Evolutionary conservation across 106 monocot genomes (phyloP).

Genomic region (Ottelia alismoides): DNA sequence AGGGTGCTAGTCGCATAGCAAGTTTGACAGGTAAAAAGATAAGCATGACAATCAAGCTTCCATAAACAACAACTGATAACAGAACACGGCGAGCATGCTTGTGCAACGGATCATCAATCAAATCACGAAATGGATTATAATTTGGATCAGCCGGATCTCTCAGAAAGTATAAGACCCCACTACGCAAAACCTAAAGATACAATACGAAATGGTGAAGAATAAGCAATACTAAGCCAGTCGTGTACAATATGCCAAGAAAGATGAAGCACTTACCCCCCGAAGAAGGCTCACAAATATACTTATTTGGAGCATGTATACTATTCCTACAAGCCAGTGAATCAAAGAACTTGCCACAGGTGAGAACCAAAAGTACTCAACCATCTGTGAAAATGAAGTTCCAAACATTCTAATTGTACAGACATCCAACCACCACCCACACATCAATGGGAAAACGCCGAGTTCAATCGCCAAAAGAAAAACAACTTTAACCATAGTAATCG

Average conservation of each 20-base stretch:
- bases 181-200: slow-evolving; percentile 60
- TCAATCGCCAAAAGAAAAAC: slow-evolving; percentile 96
- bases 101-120: slow-evolving; percentile 97
- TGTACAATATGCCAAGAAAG: slow-evolving; percentile 1
- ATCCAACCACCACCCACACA: slow-evolving; percentile 99
- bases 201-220: neutral
- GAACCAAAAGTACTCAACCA: slow-evolving; percentile 82
- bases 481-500: slow-evolving; percentile 98
- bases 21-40: slow-evolving; percentile 96
- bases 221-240: neutral
- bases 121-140: slow-evolving; percentile 93
- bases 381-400: slow-evolving; percentile 66
- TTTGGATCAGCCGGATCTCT: slow-evolving; percentile 99
- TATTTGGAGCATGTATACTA: slow-evolving; percentile 98
- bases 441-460: slow-evolving; percentile 89
- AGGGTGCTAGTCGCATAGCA: slow-evolving; percentile 88
- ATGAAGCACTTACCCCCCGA: slow-evolving; percentile 77
- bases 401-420: slow-evolving; percentile 92
- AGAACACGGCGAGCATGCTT: slow-evolving; percentile 95
- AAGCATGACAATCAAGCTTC: slow-evolving; percentile 97
- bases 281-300: slow-evolving; percentile 98
- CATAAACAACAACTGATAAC: slow-evolving; percentile 96
- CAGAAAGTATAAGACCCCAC: slow-evolving; percentile 93
- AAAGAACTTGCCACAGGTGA: slow-evolving; percentile 78
- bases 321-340: slow-evolving; percentile 97